A percentile compares a stretch with the other conserved stretches of the same genome.
phyloP scores from a whole-genome alignment of 192 early-diverging fungal genomes.

The Backusella parvicylindrica region DNA sequence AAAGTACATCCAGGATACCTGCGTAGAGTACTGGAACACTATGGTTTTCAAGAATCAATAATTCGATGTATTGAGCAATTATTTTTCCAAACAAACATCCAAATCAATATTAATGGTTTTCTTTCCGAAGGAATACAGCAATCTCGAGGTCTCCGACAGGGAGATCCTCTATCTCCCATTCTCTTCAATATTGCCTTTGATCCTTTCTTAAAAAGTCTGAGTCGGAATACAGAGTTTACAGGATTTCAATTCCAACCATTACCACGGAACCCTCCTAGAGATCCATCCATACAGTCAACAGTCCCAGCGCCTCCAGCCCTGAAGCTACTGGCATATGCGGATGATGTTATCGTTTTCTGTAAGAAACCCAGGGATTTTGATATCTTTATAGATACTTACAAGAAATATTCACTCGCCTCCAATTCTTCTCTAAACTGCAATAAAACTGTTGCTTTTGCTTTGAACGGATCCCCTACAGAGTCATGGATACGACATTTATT shows the following conservation, averaged over 20 bases:
- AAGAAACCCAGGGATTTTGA: constrained; percentile 3
- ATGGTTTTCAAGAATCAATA: too few species aligned
- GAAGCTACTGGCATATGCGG: constrained; percentile 22
- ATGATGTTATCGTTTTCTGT: constrained; percentile 20
- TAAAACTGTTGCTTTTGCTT: constrained; percentile 23
- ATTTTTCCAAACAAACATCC: too few species aligned
- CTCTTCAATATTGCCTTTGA: constrained; percentile 33
- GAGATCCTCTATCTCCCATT: constrained; percentile 32
- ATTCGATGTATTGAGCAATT: too few species aligned
- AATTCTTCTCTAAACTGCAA: constrained; percentile 24
- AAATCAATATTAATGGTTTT: too few species aligned
- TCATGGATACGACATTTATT: not conserved
- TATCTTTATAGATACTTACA: constrained; percentile 6
- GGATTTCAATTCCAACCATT: not conserved
- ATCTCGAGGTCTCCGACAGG: constrained; percentile 22
- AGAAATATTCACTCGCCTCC: not conserved
- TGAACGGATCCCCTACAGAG: not conserved
- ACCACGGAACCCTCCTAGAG: too few species aligned
- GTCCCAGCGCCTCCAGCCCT: not conserved
- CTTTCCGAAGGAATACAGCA: too few species aligned
- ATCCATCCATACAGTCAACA: too few species aligned
- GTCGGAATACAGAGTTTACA: not conserved
- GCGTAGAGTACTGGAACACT: too few species aligned
- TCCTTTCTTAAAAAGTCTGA: constrained; percentile 12
- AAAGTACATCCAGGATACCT: too few species aligned